A percentile compares a stretch with the other conserved stretches of the same genome.
phyloP scores from a whole-genome alignment of 2,329 filamentous ascomycete species.

The Fonsecaea multimorphosa region DNA sequence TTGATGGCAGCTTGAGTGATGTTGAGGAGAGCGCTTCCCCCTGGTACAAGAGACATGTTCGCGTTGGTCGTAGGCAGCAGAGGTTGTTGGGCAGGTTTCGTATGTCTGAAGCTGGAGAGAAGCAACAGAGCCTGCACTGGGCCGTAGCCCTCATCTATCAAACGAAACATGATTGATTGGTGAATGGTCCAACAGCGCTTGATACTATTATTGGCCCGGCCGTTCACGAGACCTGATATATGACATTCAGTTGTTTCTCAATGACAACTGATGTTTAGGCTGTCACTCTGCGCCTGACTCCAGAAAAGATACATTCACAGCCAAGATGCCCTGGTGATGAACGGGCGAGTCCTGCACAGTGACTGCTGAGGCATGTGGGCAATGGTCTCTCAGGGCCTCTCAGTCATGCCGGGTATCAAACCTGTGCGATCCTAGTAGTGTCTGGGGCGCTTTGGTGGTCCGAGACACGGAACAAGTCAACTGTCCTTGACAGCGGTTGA shows the following conservation, averaged over 20 bases:
- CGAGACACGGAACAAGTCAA: slow-evolving; percentile 1
- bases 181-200: neutral
- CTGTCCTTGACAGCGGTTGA: neutral
- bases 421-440: neutral
- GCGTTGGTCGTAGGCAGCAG: neutral
- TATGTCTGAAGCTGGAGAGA: neutral
- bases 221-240: neutral
- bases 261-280: neutral
- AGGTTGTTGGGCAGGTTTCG: neutral
- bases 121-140: neutral
- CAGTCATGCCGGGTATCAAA: neutral
- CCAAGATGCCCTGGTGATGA: neutral
- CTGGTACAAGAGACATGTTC: slow-evolving; percentile 11
- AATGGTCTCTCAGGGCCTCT: neutral
- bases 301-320: neutral
- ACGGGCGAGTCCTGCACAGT: neutral
- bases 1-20: slow-evolving; percentile 31
- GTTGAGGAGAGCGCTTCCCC: slow-evolving; percentile 8
- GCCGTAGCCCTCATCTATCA: slow-evolving; percentile 5
- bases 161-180: neutral
- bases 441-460: neutral
- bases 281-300: neutral
- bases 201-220: neutral
- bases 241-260: neutral
- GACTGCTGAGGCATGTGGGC: neutral